phyloP scores from a whole-genome alignment of 345 rosid species.

The Eucalyptus pauciflora region DNA sequence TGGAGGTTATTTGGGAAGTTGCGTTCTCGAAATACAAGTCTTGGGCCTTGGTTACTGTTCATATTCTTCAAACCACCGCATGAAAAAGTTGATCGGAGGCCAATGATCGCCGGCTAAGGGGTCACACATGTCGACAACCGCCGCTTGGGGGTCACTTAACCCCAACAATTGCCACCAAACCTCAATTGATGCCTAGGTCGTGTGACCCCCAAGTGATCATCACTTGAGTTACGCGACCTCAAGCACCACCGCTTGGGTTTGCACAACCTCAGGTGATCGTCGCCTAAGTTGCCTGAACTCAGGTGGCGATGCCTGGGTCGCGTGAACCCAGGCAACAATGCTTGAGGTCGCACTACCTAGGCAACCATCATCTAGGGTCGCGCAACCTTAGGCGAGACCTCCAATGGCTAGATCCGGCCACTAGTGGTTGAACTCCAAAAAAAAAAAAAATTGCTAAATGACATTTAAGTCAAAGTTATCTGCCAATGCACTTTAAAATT shows the following conservation, averaged over 20 bases:
- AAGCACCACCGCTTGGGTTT: too few species aligned
- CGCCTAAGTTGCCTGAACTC: too few species aligned
- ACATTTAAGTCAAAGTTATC: too few species aligned
- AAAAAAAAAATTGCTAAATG: too few species aligned
- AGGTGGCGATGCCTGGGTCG: accelerated
- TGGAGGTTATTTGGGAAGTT: too few species aligned
- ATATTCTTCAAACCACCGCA: accelerated
- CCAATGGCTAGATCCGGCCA: accelerated
- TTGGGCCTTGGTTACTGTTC: too few species aligned
- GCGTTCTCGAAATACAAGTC: too few species aligned
- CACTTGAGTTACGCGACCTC: too few species aligned
- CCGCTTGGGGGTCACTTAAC: accelerated
- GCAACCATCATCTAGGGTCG: accelerated
- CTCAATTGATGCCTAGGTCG: accelerated
- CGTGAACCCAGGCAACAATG: accelerated
- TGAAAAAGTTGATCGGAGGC: accelerated
- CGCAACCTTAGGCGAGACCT: too few species aligned
- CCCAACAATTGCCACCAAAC: accelerated
- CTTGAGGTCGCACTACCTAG: too few species aligned
- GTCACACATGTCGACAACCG: accelerated
- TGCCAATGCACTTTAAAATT: too few species aligned
- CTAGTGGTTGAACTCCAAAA: too few species aligned
- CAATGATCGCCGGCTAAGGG: accelerated
- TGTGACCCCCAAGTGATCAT: accelerated
- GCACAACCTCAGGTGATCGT: accelerated